Evolutionary conservation across 306 rosid genomes (phyloP), one percentile per base, ranked within the genome.

Genomic region (Prunus kanzakura): DNA sequence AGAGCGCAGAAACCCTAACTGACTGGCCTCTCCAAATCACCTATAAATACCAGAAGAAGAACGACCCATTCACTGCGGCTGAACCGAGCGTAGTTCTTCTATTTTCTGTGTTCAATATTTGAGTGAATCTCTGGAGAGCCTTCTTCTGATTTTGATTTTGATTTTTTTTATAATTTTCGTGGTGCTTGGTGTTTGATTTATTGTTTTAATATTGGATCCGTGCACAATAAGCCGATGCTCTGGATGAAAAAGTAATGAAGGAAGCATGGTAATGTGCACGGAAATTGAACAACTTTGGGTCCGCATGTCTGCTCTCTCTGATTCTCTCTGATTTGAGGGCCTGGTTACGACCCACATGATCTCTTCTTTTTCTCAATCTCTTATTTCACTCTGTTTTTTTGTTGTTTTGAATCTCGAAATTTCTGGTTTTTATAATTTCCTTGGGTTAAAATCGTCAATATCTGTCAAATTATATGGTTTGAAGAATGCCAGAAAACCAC

Each of bases 191-290:
- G 29, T 27, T 27, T 27, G 29, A 46, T 13, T 0, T 16, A 46
- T 4, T 6, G 11, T 55, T 19, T 2, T 2, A 0, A 20, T 63
- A 14, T 18, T 16, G 25, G 64, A 84, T 22, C 88, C 82, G 96
- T 93, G 88, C 83, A 90, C 92, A 90, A 91, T 91, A 93, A 93
- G 98, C 97, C 97, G 97, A 91, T 93, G 98, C 97, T 90, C 89
- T 91, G 98, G 96, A 87, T 27, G 5, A 68, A n/a, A 5, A 3
- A 56, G 0, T 64, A 20, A 90, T 84, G 98, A 93, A 93, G 93
- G 89, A 7, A 79, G 91, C 98, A 93, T 93, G 97, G 98, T 89
- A 52, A 64, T 85, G 91, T 86, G 90, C 87, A 90, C 96, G 79
- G 91, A 93, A 73, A 91, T 88, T 69, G 80, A 90, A 19, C 4